phyloP scores from a whole-genome alignment of 164 flowering plant species.

The Dillenia suffruticosa region DNA sequence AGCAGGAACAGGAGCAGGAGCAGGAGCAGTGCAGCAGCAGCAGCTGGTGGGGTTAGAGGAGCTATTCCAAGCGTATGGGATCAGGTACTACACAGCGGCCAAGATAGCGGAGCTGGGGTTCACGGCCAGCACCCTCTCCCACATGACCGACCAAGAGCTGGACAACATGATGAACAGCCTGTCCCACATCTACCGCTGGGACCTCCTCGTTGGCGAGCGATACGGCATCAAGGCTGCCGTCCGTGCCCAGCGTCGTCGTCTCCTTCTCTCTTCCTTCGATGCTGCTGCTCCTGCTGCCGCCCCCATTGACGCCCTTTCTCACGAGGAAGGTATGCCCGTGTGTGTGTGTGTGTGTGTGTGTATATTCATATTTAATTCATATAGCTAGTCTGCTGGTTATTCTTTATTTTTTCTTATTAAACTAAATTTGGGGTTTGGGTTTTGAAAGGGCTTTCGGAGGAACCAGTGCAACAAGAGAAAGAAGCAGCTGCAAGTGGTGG shows the following conservation, averaged over 20 bases:
- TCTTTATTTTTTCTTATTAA: no score
- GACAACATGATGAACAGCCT: constrained; percentile 94
- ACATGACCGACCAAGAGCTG: constrained; percentile 92
- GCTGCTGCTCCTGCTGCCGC: constrained; percentile 27
- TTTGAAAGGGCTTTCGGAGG: constrained; percentile 74
- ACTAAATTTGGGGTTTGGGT: no score
- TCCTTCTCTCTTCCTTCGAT: constrained; percentile 34
- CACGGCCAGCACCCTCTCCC: constrained; percentile 77
- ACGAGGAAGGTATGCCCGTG: constrained; percentile 53
- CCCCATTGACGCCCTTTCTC: constrained; percentile 83
- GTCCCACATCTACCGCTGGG: constrained; percentile 80
- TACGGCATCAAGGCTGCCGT: constrained; percentile 95
- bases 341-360: not conserved
- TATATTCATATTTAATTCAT: not conserved
- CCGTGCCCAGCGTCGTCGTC: constrained; percentile 77
- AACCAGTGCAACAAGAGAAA: constrained; percentile 73
- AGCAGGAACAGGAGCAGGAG: not conserved
- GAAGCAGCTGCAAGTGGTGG: constrained; percentile 70
- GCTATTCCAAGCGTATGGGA: constrained; percentile 75
- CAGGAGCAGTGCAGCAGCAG: constrained; percentile 11
- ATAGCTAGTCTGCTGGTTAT: no score
- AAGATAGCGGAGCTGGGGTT: constrained; percentile 93
- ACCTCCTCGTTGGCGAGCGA: constrained; percentile 87
- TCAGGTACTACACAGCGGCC: constrained; percentile 76
- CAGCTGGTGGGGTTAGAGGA: constrained; percentile 74